Conservation (phyloP, 176 grass and related monocot species). For the Musa troglodytarum region DNA sequence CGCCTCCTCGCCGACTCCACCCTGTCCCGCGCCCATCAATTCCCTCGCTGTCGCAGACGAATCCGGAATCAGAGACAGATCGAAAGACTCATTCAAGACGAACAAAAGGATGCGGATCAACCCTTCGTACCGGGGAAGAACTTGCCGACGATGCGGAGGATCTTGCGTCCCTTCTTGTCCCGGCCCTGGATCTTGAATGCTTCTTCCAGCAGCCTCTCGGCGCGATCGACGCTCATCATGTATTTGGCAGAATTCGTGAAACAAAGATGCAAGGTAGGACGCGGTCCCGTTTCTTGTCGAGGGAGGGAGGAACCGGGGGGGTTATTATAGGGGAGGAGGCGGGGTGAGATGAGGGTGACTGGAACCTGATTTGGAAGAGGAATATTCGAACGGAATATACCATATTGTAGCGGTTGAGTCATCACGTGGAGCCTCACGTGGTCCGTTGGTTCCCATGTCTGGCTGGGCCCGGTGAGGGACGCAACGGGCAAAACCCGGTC, state of each 20-base stretch:
- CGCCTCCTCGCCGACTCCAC: constrained; percentile 25
- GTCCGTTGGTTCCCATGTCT: too few relatives aligned
- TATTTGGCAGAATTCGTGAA: background rate
- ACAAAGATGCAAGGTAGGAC: too few relatives aligned
- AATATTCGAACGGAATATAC: background rate
- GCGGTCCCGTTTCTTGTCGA: background rate
- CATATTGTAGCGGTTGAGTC: background rate
- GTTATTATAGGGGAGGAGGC: background rate
- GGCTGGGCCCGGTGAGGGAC: too few relatives aligned
- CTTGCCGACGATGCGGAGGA: constrained; percentile 77
- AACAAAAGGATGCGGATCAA: background rate
- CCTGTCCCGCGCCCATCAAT: constrained; percentile 33
- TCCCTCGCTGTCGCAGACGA: constrained; percentile 30
- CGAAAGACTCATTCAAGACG: background rate
- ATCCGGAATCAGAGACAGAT: background rate
- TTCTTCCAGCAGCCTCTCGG: constrained; percentile 44
- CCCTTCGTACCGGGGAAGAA: constrained; percentile 47
- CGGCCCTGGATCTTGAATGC: constrained; percentile 53
- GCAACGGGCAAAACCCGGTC: too few relatives aligned
- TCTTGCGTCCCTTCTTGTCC: constrained; percentile 44
- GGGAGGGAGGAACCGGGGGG: too few relatives aligned
- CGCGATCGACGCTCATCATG: background rate
- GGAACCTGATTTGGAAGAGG: background rate
- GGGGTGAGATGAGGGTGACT: background rate
- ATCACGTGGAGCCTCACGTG: background rate